Evolutionary conservation across 2,329 filamentous ascomycete species (phyloP).

Genomic region (Aureobasidium sp.): DNA sequence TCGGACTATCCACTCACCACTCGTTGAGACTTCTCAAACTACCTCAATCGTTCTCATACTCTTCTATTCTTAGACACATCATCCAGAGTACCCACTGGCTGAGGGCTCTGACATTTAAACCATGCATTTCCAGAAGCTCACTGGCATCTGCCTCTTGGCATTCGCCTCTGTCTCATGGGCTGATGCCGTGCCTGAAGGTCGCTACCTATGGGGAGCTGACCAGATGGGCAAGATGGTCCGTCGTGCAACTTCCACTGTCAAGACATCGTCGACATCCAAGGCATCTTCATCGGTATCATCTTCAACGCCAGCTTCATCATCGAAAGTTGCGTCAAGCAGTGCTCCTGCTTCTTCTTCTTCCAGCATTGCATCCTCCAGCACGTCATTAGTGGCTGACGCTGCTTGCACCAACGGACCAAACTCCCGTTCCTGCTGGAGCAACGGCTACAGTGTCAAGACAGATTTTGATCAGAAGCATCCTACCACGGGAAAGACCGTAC

Average conservation of each 20-base stretch:
- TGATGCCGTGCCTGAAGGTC: not conserved
- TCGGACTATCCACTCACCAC: constrained; percentile 2
- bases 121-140: constrained; percentile 17
- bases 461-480: constrained; percentile 41
- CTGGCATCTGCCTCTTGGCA: constrained; percentile 15
- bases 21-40: constrained; percentile 13
- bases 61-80: not conserved
- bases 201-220: constrained; percentile 18
- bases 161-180: constrained; percentile 16
- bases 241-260: not conserved
- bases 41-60: constrained; percentile 8
- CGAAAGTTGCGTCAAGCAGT: not conserved
- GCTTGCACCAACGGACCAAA: constrained; percentile 35
- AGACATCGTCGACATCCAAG: not conserved
- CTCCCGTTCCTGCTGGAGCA: constrained; percentile 37
- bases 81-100: not conserved
- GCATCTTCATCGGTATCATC: not conserved
- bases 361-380: constrained; percentile 1
- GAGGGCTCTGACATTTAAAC: not conserved
- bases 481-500: constrained; percentile 31
- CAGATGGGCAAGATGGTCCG: constrained; percentile 18
- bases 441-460: constrained; percentile 38
- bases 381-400: constrained; percentile 20
- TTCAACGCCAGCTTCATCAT: not conserved
- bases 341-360: not conserved